Conservation (phyloP, 805 yeast genomes). For the Pichia membranifaciens region DNA sequence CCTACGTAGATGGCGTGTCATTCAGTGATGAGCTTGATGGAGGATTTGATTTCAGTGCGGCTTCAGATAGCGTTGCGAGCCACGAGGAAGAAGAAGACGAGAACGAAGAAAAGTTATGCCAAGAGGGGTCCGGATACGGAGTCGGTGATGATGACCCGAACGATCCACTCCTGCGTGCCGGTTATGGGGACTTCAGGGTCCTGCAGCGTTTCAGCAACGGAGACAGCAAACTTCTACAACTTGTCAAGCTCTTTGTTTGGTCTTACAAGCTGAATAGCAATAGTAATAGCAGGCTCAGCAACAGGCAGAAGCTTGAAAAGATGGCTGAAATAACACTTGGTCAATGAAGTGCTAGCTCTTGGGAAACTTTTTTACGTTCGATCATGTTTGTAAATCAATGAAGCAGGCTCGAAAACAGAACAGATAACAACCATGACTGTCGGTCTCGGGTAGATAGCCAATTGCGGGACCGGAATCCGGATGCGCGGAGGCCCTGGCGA, state of each 20-base stretch:
- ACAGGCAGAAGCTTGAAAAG: not conserved
- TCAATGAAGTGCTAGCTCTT: not conserved
- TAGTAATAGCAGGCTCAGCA: not conserved
- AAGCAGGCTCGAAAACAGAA: too few relatives aligned
- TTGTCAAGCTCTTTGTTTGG: slow-evolving; percentile 28
- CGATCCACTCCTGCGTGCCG: not conserved
- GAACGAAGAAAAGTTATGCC: not conserved
- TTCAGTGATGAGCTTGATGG: not conserved
- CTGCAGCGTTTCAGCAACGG: slow-evolving; percentile 8
- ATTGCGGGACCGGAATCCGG: slow-evolving; percentile 1
- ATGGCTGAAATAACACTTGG: not conserved
- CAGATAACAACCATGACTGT: too few relatives aligned
- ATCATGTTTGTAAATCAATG: too few relatives aligned
- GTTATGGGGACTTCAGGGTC: not conserved
- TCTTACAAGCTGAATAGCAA: slow-evolving; percentile 11
- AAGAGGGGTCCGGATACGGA: not conserved
- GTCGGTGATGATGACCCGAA: slow-evolving; percentile 4
- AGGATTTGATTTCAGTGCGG: not conserved
- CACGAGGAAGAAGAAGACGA: not conserved
- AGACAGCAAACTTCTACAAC: slow-evolving; percentile 20
- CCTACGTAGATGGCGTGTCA: slow-evolving; percentile 22
- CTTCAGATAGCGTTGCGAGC: not conserved
- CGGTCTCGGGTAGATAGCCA: too few relatives aligned
- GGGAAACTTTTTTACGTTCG: too few relatives aligned
- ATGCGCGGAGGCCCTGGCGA: not conserved